These are phyloP conservation scores for Evernia prunastri DNA, from an alignment of 495 filamentous ascomycete species.

Conservation along the genomic window DNA sequence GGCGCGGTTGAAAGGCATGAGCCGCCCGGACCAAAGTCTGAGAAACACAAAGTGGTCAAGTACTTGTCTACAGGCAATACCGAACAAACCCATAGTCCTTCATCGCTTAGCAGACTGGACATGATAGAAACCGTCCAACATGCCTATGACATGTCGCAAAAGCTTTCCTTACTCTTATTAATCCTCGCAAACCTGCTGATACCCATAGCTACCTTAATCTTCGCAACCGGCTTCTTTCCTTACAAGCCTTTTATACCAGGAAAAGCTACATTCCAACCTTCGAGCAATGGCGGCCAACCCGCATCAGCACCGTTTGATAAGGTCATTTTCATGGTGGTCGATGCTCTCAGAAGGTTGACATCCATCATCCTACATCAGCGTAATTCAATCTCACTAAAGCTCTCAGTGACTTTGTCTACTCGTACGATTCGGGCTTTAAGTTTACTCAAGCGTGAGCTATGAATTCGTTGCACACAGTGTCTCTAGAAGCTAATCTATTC, in stretches of 20 bases:
- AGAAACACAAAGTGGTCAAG: neutral
- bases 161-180: constrained; percentile 24
- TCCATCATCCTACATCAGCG: constrained; percentile 8
- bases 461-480: neutral
- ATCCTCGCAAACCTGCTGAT: constrained; percentile 68
- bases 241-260: constrained; percentile 92
- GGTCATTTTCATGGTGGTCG: constrained; percentile 95
- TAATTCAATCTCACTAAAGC: constrained; percentile 20
- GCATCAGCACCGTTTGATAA: constrained; percentile 71
- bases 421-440: constrained; percentile 67
- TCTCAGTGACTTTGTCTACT: constrained; percentile 88
- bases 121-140: neutral
- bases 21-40: no score
- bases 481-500: constrained; percentile 8
- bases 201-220: constrained; percentile 68
- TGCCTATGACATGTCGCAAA: constrained; percentile 11
- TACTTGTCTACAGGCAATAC: no score
- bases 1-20: no score
- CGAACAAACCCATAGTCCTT: neutral
- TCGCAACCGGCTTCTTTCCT: constrained; percentile 92
- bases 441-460: constrained; percentile 74
- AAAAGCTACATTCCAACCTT: constrained; percentile 57
- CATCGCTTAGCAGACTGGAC: neutral
- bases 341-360: constrained; percentile 79
- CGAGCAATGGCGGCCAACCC: constrained; percentile 36